phyloP scores from a whole-genome alignment of 1,139 yeast genomes.

The Diutina rugosa region DNA sequence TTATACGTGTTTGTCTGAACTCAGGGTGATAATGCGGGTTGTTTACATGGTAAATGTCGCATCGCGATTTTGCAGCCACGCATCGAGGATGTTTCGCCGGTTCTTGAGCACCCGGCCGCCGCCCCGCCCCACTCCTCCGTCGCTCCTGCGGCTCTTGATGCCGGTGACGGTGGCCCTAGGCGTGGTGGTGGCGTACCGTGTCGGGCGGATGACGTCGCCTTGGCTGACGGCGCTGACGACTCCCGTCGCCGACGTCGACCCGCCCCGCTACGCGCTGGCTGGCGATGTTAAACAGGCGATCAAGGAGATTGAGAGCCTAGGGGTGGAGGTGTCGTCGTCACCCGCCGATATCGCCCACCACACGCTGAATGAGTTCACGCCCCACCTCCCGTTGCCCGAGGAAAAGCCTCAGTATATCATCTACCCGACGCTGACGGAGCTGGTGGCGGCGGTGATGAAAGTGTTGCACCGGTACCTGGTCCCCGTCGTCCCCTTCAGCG shows the following conservation, averaged over 20 bases:
- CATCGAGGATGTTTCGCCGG: not conserved
- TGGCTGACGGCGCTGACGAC: not conserved
- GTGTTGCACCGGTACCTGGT: constrained; percentile 46
- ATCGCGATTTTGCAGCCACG: no score
- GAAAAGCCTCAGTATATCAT: constrained; percentile 49
- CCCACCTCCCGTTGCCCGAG: constrained; percentile 23
- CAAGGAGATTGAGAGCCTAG: constrained; percentile 3
- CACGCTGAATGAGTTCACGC: constrained; percentile 26
- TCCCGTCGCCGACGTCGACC: not conserved
- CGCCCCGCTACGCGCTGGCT: not conserved
- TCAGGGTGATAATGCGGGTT: no score
- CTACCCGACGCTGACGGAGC: constrained; percentile 48
- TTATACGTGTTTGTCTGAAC: no score
- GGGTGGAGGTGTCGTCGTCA: constrained; percentile 15
- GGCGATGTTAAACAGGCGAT: not conserved
- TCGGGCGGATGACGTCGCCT: not conserved
- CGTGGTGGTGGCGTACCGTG: not conserved
- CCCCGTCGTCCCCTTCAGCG: constrained; percentile 67
- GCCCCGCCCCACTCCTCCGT: not conserved
- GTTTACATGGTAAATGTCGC: not conserved
- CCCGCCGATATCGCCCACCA: constrained; percentile 21
- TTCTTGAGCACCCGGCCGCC: not conserved
- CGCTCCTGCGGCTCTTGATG: not conserved
- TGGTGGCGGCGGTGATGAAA: constrained; percentile 49
- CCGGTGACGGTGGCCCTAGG: not conserved